These are phyloP conservation scores for Nemania bipapillata DNA, from an alignment of 2,329 filamentous ascomycete genomes.

Conservation along the genomic window DNA sequence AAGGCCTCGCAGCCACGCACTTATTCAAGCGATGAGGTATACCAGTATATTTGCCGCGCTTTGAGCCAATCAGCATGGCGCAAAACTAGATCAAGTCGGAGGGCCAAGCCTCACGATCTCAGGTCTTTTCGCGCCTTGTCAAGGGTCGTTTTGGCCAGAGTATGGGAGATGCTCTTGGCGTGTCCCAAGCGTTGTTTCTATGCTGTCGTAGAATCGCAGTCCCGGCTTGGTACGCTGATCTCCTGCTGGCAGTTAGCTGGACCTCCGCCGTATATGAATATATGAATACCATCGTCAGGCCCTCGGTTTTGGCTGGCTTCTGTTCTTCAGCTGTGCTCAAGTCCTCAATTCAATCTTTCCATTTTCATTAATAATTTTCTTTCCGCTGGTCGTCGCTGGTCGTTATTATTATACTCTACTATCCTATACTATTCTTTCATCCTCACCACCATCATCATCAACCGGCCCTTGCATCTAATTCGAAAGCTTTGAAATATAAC, in stretches of 20 bases:
- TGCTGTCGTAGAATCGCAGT: conserved; percentile 36
- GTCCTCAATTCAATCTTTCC: conserved; percentile 42
- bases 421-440: conserved; percentile 40
- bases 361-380: conserved; percentile 44
- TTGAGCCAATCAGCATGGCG: conserved; percentile 33
- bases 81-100: conserved; percentile 34
- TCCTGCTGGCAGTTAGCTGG: conserved; percentile 10
- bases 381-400: conserved; percentile 54
- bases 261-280: conserved; percentile 51
- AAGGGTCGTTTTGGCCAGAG: conserved; percentile 45
- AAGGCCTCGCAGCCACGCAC: conserved; percentile 45
- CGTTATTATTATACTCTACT: too few relatives aligned
- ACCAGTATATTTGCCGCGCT: conserved; percentile 36
- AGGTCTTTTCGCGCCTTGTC: conserved; percentile 35
- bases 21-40: conserved; percentile 36
- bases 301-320: conserved; percentile 36
- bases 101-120: conserved; percentile 31
- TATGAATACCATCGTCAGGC: conserved; percentile 49
- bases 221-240: conserved; percentile 38
- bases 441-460: conserved; percentile 24
- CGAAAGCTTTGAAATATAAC: conserved; percentile 1
- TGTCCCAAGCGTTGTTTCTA: conserved; percentile 39
- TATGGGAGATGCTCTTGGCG: conserved; percentile 49
- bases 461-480: conserved; percentile 20
- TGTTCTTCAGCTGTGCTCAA: conserved; percentile 53